Percentiles rank a stretch among this genome's conserved stretches.
Evolutionary conservation across 345 rosid genomes (phyloP).

Genomic region (Pugionium cornutum): DNA sequence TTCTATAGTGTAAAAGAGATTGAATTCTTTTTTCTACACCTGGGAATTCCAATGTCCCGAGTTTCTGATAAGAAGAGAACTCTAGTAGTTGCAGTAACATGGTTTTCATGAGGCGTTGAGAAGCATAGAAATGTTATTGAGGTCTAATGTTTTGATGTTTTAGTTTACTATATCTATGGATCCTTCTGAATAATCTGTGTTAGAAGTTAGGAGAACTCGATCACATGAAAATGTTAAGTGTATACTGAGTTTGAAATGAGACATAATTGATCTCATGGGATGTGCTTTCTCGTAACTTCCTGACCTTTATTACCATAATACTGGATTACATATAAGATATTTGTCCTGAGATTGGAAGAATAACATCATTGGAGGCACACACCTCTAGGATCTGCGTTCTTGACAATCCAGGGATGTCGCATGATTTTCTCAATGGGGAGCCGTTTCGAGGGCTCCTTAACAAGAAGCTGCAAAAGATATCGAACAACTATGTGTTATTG

Average conservation of each 20-base stretch:
- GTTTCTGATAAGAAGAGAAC: conserved; percentile 38
- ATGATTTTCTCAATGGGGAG: conserved; percentile 78
- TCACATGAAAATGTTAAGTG: background rate
- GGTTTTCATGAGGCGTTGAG: conserved; percentile 39
- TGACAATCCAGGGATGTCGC: conserved; percentile 88
- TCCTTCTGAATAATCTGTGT: conserved; percentile 14
- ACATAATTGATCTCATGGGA: background rate
- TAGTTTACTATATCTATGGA: background rate
- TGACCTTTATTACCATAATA: conserved; percentile 14
- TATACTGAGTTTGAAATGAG: conserved; percentile 1
- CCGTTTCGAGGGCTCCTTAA: conserved; percentile 78
- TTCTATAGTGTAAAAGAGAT: no score
- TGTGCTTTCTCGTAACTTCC: no score
- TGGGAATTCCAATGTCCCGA: conserved; percentile 32
- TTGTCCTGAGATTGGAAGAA: conserved; percentile 22
- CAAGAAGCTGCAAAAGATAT: conserved; percentile 68
- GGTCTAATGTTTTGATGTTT: conserved; percentile 13
- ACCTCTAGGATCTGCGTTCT: conserved; percentile 74
- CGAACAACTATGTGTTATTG: conserved; percentile 12
- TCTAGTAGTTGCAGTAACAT: conserved; percentile 43
- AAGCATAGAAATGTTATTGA: conserved; percentile 29
- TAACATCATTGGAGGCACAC: conserved; percentile 36
- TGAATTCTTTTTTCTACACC: background rate
- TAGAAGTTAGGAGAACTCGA: background rate
- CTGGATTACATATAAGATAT: conserved; percentile 9